Conservation (phyloP, 257 asterid genomes). For the Jasminum sambac region DNA sequence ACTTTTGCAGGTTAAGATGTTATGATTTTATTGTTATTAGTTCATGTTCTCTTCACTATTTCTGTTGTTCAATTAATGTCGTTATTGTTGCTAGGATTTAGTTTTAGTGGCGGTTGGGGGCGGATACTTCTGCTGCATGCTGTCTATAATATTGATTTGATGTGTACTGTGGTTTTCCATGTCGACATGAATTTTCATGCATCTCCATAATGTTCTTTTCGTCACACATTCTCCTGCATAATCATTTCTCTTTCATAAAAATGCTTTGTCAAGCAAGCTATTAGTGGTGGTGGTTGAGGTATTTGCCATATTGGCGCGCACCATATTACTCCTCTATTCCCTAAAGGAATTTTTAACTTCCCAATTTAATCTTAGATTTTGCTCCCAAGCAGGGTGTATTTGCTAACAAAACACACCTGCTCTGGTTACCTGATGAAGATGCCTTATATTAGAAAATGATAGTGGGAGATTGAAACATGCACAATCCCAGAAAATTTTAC, state of each 20-base stretch:
- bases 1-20: slow-evolving; percentile 19
- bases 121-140: not conserved
- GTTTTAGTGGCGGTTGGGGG: not conserved
- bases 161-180: slow-evolving; percentile 13
- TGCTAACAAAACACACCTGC: not conserved
- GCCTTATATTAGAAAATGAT: not conserved
- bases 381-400: not conserved
- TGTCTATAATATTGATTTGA: not conserved
- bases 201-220: too few species aligned
- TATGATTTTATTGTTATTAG: slow-evolving; percentile 13
- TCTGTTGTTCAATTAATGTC: not conserved
- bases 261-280: too few species aligned
- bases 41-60: not conserved
- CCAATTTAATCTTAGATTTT: not conserved
- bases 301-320: slow-evolving; percentile 18
- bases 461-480: not conserved
- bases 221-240: too few species aligned
- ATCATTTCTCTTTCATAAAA: too few species aligned
- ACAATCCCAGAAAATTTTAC: not conserved
- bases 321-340: not conserved
- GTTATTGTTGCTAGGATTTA: not conserved
- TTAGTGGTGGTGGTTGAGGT: slow-evolving; percentile 17
- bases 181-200: slow-evolving; percentile 23
- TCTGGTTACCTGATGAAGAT: not conserved
- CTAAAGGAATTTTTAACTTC: not conserved